Conservation (phyloP, 1,284 basidiomycete genomes). For the Cerioporus squamosus region DNA sequence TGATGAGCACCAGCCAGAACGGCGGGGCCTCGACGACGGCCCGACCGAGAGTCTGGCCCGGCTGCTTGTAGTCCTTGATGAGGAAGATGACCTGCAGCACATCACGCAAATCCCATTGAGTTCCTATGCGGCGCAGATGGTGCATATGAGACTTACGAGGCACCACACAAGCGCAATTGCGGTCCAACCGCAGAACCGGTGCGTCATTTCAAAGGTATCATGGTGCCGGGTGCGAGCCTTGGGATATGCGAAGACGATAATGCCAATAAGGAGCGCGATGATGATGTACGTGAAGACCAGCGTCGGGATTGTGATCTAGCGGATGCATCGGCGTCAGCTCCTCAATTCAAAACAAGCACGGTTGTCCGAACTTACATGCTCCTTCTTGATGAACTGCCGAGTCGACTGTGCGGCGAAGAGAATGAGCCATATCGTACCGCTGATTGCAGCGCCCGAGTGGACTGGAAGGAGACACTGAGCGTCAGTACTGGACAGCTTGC, state of each 20-base stretch:
- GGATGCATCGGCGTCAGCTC: neutral
- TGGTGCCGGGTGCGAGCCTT: slow-evolving; percentile 48
- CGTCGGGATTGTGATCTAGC: slow-evolving; percentile 49
- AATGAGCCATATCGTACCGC: slow-evolving; percentile 55
- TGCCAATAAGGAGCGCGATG: slow-evolving; percentile 48
- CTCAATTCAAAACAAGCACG: neutral
- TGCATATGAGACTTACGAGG: slow-evolving; percentile 40
- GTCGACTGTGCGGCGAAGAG: slow-evolving; percentile 56
- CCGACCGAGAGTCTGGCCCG: slow-evolving; percentile 42
- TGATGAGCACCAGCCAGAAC: slow-evolving; percentile 57
- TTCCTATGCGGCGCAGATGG: neutral
- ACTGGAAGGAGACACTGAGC: slow-evolving; percentile 30
- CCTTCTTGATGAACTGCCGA: slow-evolving; percentile 45
- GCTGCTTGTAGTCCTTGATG: slow-evolving; percentile 54
- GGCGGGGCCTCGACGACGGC: slow-evolving; percentile 47
- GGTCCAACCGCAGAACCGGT: slow-evolving; percentile 60
- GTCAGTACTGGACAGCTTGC: neutral
- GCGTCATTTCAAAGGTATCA: slow-evolving; percentile 55
- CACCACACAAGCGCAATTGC: slow-evolving; percentile 56
- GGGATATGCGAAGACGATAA: slow-evolving; percentile 54
- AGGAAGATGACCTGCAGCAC: slow-evolving; percentile 47
- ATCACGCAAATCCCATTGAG: neutral
- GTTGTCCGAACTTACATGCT: slow-evolving; percentile 37
- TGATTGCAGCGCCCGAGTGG: slow-evolving; percentile 58
- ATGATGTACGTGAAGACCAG: slow-evolving; percentile 55